Conservation (phyloP, 2,329 filamentous ascomycete genomes). For the Pyrenochaeta sp. region DNA sequence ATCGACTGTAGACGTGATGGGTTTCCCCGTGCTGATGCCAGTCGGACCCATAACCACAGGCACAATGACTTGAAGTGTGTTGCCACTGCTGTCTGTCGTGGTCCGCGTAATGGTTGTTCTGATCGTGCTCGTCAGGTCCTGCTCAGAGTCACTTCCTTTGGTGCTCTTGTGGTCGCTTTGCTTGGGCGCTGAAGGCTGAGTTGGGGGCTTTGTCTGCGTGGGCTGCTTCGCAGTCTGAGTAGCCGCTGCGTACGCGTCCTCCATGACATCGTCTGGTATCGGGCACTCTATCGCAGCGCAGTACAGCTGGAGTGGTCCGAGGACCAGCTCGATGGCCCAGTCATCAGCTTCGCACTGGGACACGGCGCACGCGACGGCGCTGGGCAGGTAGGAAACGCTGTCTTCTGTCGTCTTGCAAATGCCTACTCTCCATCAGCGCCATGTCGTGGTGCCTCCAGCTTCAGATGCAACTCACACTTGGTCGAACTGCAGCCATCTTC, state of each 20-base stretch:
- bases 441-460: not conserved
- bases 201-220: conserved; percentile 3
- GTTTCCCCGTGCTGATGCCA: conserved; percentile 27
- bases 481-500: conserved; percentile 28
- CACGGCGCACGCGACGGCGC: conserved; percentile 28
- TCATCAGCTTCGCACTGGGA: conserved; percentile 24
- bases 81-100: conserved; percentile 28
- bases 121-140: conserved; percentile 21
- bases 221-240: conserved; percentile 8
- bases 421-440: conserved; percentile 21
- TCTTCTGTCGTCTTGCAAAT: conserved; percentile 34
- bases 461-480: conserved; percentile 19
- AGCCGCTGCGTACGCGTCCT: conserved; percentile 27
- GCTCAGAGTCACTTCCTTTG: conserved; percentile 3
- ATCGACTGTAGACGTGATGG: conserved; percentile 28
- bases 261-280: conserved; percentile 29
- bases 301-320: conserved; percentile 28
- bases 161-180: conserved; percentile 9
- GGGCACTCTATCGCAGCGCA: conserved; percentile 23
- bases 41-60: conserved; percentile 33
- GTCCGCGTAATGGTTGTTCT: conserved; percentile 30
- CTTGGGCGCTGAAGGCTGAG: conserved; percentile 8
- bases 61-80: conserved; percentile 31
- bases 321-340: conserved; percentile 18
- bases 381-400: conserved; percentile 25